These are phyloP conservation scores for Aspergillus eucalypticola DNA, from an alignment of 2,329 filamentous ascomycete species.

Conservation along the genomic window DNA sequence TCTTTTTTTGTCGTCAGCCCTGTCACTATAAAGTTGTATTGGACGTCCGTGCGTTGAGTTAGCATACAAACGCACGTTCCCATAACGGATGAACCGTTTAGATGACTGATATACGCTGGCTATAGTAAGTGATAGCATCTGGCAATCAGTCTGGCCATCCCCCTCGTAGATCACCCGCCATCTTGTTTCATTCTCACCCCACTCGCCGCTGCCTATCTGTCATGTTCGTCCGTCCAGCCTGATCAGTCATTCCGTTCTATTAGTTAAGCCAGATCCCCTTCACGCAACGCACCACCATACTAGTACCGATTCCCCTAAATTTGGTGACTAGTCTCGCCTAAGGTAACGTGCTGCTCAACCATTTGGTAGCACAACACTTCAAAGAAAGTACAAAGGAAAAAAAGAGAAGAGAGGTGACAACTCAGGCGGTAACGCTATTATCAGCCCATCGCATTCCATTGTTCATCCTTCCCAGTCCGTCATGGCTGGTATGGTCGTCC, in stretches of 20 bases:
- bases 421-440: slow-evolving; percentile 15
- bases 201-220: no score
- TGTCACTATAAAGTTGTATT: background rate
- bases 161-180: background rate
- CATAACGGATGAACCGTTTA: no score
- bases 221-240: no score
- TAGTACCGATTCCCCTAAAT: no score
- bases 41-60: background rate
- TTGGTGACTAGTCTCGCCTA: background rate
- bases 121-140: background rate
- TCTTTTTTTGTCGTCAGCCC: slow-evolving; percentile 18
- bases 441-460: slow-evolving; percentile 18
- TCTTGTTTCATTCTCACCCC: no score
- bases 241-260: no score
- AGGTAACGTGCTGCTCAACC: background rate
- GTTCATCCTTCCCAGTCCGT: slow-evolving; percentile 16
- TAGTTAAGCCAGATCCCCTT: no score
- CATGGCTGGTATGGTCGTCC: slow-evolving; percentile 24
- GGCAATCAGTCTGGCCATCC: background rate
- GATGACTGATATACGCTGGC: background rate
- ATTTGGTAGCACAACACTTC: background rate
- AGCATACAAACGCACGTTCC: background rate
- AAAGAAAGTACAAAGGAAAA: background rate
- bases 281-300: no score
- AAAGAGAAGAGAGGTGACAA: background rate